These are phyloP conservation scores for Podospora australis DNA, from an alignment of 495 filamentous ascomycete genomes.

Conservation along the genomic window DNA sequence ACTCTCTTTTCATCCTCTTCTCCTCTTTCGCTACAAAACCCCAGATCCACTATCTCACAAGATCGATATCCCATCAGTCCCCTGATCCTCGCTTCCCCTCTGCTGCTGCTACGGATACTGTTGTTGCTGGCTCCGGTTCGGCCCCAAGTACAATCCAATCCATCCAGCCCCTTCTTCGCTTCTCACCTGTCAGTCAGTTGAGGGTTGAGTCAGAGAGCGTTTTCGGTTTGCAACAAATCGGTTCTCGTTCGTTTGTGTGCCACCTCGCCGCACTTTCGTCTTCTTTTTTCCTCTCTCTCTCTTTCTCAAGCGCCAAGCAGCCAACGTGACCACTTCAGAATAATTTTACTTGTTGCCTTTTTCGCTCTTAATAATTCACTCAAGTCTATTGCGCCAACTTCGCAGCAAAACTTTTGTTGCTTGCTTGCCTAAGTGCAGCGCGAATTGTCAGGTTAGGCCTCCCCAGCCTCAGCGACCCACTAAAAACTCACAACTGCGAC, in stretches of 20 bases:
- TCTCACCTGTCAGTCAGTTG: background rate
- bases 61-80: background rate
- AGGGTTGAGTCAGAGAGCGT: constrained; percentile 2
- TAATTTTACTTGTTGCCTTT: too few species aligned
- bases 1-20: background rate
- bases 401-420: background rate
- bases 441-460: background rate
- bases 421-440: too few species aligned
- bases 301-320: background rate
- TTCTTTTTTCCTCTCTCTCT: too few species aligned
- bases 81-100: background rate
- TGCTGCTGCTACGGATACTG: background rate
- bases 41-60: constrained; percentile 11
- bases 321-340: background rate
- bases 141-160: too few species aligned
- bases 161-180: background rate
- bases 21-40: background rate
- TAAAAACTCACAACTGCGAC: background rate
- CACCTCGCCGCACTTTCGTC: too few species aligned
- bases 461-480: background rate
- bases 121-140: too few species aligned
- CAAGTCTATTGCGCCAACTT: background rate
- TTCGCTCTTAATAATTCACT: background rate
- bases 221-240: too few species aligned
- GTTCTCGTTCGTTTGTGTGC: too few species aligned